Base-by-base conservation (phyloP, 2,329 filamentous ascomycete species). In the Venturiaceae sp. region DNA sequence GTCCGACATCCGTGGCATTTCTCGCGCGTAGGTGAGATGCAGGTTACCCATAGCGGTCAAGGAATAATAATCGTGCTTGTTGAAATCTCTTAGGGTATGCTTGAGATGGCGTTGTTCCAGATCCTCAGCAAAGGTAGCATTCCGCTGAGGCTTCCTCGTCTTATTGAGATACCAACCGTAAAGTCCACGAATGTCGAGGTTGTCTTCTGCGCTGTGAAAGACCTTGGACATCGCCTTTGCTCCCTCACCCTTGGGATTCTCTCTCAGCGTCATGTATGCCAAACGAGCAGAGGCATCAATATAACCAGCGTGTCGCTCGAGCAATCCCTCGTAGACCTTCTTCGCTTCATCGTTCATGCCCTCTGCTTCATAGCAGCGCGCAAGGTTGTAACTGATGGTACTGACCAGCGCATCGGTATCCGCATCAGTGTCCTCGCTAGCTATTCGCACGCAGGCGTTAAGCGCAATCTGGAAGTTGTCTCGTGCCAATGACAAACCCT, bases 21-120 rank as follows among this genome's bases (percentile, higher is more conserved):
- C 95, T 65, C 94, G 85, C 9, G 94, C 94, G 62, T 90, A 85
- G 64, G 87, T 79, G 41, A 99, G 81, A 65, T 92, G 87, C n/a
- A 99, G 77, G 69, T 99, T 99, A 44, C 94, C 94, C 92, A 99
- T 97, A 14, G 90, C 92, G 28, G 95, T 92, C 30, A 99, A 78
- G 4, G 94, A 90, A 71, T 99, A 99, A n/a, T 90, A 83, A 70
- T 99, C 94, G 69, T 99, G 94, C 79, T 97, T 99, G 76, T 99
- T 92, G 69, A 91, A 87, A 64, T 92, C 85, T 69, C 95, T 90
- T 32, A 99, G 77, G 0, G 92, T 97, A 71, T 96, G 91, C 75
- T 97, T 99, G 79, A 95, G 95, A 70, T 96, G 92, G 3, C 91
- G 84, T 66, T 96, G 87, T 71, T 99, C 94, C 34, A 86, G 85